Conservation (phyloP, 257 asterid genomes). For the Ligustrum vulgare region DNA sequence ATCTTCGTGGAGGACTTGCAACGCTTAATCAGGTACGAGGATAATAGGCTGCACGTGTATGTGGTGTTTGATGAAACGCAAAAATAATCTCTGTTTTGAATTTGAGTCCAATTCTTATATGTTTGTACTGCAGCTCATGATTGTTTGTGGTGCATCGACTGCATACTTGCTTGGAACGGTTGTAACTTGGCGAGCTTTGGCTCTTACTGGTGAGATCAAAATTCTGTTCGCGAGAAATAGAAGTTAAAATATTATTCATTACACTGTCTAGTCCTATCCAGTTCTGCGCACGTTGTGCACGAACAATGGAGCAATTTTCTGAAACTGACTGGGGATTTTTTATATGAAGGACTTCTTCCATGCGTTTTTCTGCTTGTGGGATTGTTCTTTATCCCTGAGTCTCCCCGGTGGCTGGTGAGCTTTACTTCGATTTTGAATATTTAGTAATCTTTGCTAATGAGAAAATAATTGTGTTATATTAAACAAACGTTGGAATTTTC, state of each 20-base stretch:
- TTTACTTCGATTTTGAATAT: neutral
- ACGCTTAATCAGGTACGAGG: conserved; percentile 67
- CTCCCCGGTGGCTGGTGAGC: conserved; percentile 97
- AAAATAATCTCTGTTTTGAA: neutral
- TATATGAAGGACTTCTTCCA: conserved; percentile 65
- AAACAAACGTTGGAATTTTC: conserved; percentile 16
- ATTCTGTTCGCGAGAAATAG: neutral
- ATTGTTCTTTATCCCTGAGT: conserved; percentile 77
- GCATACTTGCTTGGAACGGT: conserved; percentile 64
- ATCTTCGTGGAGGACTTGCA: conserved; percentile 87
- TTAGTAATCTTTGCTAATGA: neutral
- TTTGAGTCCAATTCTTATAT: neutral
- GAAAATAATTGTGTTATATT: neutral
- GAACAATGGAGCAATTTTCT: neutral
- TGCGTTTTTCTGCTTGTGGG: conserved; percentile 67
- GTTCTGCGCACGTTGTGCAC: neutral
- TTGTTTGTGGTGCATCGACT: conserved; percentile 74
- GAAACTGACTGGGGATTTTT: conserved; percentile 2
- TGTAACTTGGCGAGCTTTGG: conserved; percentile 75
- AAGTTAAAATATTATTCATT: neutral
- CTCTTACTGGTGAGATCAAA: conserved; percentile 57
- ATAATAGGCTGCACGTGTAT: neutral
- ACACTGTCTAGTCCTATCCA: neutral
- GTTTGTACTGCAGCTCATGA: conserved; percentile 61
- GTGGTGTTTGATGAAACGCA: neutral